Evolutionary conservation across 345 rosid genomes (phyloP).

Genomic region (Barbarea vulgaris): DNA sequence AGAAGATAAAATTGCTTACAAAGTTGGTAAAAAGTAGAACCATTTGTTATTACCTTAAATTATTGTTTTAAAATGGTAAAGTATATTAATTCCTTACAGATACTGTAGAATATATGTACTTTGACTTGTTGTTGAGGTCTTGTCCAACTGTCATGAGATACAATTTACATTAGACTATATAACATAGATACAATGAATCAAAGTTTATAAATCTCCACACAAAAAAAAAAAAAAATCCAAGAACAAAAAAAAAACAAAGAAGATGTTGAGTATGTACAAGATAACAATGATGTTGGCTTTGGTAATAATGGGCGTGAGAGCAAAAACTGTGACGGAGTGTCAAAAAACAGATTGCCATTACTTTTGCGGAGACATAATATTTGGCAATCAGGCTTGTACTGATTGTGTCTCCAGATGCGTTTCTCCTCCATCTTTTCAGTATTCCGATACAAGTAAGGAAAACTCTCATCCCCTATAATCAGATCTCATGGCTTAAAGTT

Average conservation of each 20-base stretch:
- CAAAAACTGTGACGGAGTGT: background rate
- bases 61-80: background rate
- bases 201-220: background rate
- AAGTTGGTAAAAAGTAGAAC: background rate
- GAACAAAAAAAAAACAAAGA: background rate
- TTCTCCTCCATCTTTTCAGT: background rate
- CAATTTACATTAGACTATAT: background rate
- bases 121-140: background rate
- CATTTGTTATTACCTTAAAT: background rate
- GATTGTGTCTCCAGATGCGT: background rate
- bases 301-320: background rate
- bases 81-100: background rate
- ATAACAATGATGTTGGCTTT: constrained; percentile 7
- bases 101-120: background rate
- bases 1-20: background rate
- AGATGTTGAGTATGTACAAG: background rate
- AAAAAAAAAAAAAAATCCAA: background rate
- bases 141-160: background rate
- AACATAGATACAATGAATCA: background rate
- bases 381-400: background rate
- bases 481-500: background rate
- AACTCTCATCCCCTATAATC: background rate
- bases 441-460: constrained; percentile 9
- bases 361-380: too few species aligned
- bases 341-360: background rate